These are phyloP conservation scores for Trichophyton simii DNA, from an alignment of 2,329 filamentous ascomycete genomes.

Conservation along the genomic window DNA sequence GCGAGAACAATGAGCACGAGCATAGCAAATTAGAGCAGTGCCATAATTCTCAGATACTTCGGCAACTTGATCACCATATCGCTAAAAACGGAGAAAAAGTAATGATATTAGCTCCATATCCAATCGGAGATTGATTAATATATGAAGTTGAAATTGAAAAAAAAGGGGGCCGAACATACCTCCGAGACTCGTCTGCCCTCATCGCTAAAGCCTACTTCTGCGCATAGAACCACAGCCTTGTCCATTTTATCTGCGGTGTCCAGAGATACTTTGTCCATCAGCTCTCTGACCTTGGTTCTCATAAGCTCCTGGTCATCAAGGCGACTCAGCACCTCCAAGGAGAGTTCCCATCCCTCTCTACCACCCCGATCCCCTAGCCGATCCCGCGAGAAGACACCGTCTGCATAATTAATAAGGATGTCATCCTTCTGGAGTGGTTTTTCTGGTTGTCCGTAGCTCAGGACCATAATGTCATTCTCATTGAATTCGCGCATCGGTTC, in stretches of 20 bases:
- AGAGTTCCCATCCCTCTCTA: conserved; percentile 77
- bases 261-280: conserved; percentile 62
- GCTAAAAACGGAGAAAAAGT: conserved; percentile 37
- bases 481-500: conserved; percentile 57
- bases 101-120: conserved; percentile 8
- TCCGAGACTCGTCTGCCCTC: conserved; percentile 73
- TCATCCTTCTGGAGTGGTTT: conserved; percentile 62
- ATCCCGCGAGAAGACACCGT: conserved; percentile 39
- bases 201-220: conserved; percentile 61
- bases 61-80: conserved; percentile 68
- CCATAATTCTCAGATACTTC: conserved; percentile 66
- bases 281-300: conserved; percentile 58
- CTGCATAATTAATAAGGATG: conserved; percentile 63
- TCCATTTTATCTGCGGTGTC: conserved; percentile 62
- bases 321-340: conserved; percentile 68
- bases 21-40: conserved; percentile 79
- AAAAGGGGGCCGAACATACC: conserved; percentile 40
- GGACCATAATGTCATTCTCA: conserved; percentile 70
- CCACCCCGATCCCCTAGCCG: conserved; percentile 25
- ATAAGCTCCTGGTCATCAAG: conserved; percentile 62
- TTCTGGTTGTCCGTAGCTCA: conserved; percentile 54
- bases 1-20: conserved; percentile 61
- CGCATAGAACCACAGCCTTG: conserved; percentile 66
- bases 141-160: not conserved
- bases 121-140: not conserved